Conservation (phyloP, 306 rosid species). For the Hippophae rhamnoides region DNA sequence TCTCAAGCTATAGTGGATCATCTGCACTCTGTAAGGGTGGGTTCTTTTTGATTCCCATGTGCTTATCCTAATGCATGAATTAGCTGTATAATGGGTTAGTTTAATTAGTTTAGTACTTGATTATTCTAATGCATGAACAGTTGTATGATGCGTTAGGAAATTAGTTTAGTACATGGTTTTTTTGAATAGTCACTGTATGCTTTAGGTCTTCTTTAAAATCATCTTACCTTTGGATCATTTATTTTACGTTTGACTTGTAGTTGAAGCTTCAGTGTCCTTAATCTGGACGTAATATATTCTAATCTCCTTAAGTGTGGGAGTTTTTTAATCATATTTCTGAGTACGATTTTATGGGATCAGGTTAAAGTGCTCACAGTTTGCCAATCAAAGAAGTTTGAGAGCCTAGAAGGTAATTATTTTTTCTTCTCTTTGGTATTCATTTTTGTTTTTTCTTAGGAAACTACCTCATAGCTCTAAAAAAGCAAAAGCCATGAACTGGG, state of each 20-base stretch:
- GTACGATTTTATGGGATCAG: constrained; percentile 21
- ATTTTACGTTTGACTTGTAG: background rate
- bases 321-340: constrained; percentile 11
- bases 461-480: background rate
- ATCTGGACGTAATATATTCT: background rate
- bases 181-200: background rate
- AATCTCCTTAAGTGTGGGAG: constrained; percentile 16
- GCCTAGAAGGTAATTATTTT: constrained; percentile 42
- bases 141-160: no score
- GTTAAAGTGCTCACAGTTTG: constrained; percentile 75
- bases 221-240: background rate
- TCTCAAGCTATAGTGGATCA: constrained; percentile 55
- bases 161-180: background rate
- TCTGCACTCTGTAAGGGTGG: constrained; percentile 64
- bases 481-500: background rate
- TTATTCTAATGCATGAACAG: background rate
- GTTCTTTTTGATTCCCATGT: constrained; percentile 12
- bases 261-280: background rate
- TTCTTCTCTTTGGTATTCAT: background rate
- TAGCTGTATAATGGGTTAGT: background rate
- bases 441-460: background rate
- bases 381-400: constrained; percentile 47
- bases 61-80: background rate
- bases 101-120: background rate
- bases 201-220: constrained; percentile 1